Evolutionary conservation across 2,329 filamentous ascomycete species (phyloP), one percentile per base, ranked within the genome.

Genomic region (Sordariomycetes sp.): DNA sequence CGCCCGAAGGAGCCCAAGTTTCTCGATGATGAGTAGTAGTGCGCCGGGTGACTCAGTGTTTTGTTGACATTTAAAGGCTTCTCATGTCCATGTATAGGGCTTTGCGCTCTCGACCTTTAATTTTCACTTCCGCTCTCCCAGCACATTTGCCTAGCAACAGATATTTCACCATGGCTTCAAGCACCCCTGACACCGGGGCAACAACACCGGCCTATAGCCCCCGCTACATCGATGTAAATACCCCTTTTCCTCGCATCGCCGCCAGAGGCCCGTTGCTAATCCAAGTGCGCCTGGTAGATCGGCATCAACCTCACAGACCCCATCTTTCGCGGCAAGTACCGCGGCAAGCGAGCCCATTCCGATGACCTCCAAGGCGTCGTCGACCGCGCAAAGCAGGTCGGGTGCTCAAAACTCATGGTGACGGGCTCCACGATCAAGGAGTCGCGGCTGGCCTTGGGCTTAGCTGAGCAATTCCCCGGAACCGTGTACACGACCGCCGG

Each of bases 261-360:
- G 12, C 14, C 25, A 10, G 14, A 16, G 25, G 25, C 25, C 17
- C n/a, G 17, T 28, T 8, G 17, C n/a, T 17, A 7, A n/a, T n/a
- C n/a, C n/a, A n/a, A n/a, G n/a, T n/a, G 9, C 24, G 24, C 42
- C 44, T 23, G 47, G 42, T 51, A 81, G 76, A 81, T 98, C 50
- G 92, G 90, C 38, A 95, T 98, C 68, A 98, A 98, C 58, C 73
- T 98, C 36, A 84, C 88, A 34, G 92, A 98, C 51, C 84, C 85
- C 34, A 86, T 95, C 39, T 98, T 90, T 58, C 74, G 76, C 30
- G 92, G 92, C 33, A 61, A 74, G 27, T 93, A 96, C 53, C 81
- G 93, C 51, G 86, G 85, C 49, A 87, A 79, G 41, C 70, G 84
- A 45, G 62, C 66, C 18, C 86, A 93, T 47, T 73, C 79, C 9